Conservation (phyloP, 176 grass and related monocot species). For the Elymus sibiricus region DNA sequence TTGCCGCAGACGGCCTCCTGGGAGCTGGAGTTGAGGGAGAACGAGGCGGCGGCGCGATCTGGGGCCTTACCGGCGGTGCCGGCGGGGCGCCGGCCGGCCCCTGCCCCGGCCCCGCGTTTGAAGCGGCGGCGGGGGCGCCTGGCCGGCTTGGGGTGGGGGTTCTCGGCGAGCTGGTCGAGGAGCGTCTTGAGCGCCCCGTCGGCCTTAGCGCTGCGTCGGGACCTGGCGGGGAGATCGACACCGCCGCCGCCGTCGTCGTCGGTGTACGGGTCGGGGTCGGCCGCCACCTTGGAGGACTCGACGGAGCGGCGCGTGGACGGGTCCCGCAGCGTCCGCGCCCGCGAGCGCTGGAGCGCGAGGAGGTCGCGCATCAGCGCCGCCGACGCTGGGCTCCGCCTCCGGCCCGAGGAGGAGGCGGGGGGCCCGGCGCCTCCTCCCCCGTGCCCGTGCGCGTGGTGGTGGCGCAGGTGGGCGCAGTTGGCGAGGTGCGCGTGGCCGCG, state of each 20-base stretch:
- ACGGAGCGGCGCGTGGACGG: slow-evolving; percentile 87
- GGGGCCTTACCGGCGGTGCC: neutral
- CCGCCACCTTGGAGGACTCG: slow-evolving; percentile 61
- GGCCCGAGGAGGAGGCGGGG: slow-evolving; percentile 34
- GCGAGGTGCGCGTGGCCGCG: slow-evolving; percentile 77
- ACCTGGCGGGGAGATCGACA: slow-evolving; percentile 28
- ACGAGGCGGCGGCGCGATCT: slow-evolving; percentile 18
- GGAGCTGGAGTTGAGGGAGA: slow-evolving; percentile 71
- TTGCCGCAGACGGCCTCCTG: slow-evolving; percentile 73
- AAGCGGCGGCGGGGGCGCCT: slow-evolving; percentile 41
- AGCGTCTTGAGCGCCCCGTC: slow-evolving; percentile 49
- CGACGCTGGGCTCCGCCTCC: slow-evolving; percentile 52
- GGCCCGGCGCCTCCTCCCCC: neutral
- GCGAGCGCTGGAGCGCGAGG: slow-evolving; percentile 74
- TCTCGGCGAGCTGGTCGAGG: slow-evolving; percentile 48
- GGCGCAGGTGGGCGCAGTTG: slow-evolving; percentile 82
- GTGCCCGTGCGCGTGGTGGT: slow-evolving; percentile 34
- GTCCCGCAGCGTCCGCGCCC: slow-evolving; percentile 65
- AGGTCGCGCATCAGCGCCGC: slow-evolving; percentile 82
- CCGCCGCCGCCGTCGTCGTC: neutral
- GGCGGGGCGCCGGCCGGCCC: slow-evolving; percentile 20
- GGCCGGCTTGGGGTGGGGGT: slow-evolving; percentile 36
- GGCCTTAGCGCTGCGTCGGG: slow-evolving; percentile 31
- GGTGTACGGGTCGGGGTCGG: slow-evolving; percentile 34
- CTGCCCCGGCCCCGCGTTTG: slow-evolving; percentile 36